Conservation (phyloP, 768 basidiomycete species). For the Termitomyces sp. region DNA sequence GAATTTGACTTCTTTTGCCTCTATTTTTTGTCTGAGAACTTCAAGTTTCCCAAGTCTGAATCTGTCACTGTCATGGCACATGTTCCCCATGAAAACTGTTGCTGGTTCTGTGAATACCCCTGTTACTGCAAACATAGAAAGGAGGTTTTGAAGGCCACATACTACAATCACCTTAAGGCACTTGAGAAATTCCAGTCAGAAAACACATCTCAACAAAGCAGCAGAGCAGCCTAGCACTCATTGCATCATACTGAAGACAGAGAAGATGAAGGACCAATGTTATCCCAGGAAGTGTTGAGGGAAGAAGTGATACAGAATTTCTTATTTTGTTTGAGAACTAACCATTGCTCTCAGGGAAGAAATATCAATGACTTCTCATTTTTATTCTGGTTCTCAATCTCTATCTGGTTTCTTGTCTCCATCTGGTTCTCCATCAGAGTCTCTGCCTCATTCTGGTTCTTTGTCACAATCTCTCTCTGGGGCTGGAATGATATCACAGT, state of each 20-base stretch:
- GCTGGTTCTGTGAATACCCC: not conserved
- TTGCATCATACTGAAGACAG: no score
- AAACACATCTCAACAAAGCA: not conserved
- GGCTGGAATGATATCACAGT: no score
- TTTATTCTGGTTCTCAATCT: no score
- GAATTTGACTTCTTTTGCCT: not conserved
- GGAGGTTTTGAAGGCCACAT: not conserved
- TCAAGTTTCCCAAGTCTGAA: not conserved
- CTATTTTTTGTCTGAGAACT: not conserved
- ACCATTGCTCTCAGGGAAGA: not conserved
- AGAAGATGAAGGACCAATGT: no score
- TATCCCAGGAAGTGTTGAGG: no score
- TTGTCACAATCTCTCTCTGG: not conserved
- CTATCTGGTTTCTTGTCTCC: not conserved
- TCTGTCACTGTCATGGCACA: not conserved
- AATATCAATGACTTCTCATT: no score
- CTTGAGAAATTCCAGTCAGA: not conserved
- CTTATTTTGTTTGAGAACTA: no score
- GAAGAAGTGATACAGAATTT: no score
- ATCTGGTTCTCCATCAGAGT: not conserved
- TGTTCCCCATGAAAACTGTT: not conserved
- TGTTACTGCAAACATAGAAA: not conserved
- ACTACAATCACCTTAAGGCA: not conserved
- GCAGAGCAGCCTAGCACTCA: no score
- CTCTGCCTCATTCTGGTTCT: not conserved